phyloP scores from a whole-genome alignment of 2,329 filamentous ascomycete species.

The Scedosporium minutisporum region DNA sequence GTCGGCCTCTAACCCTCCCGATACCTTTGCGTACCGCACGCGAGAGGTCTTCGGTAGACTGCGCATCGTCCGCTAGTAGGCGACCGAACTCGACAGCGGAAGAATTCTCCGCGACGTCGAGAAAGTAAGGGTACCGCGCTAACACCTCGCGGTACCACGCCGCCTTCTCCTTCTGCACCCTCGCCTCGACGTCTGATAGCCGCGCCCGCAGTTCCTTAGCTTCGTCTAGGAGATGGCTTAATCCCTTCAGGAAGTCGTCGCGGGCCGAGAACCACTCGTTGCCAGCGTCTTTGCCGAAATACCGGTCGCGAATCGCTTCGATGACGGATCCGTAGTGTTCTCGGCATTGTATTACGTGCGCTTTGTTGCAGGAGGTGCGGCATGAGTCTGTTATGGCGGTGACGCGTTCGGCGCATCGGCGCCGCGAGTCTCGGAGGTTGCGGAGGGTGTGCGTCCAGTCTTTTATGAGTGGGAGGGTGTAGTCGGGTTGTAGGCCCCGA shows the following conservation, averaged over 20 bases:
- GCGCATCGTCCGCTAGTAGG: conserved; percentile 27
- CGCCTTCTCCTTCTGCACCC: conserved; percentile 40
- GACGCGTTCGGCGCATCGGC: conserved; percentile 30
- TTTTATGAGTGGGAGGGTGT: conserved; percentile 6
- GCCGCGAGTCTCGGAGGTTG: conserved; percentile 8
- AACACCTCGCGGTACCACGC: conserved; percentile 41
- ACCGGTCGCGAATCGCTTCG: conserved; percentile 30
- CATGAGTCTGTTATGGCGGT: conserved; percentile 33
- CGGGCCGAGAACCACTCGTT: conserved; percentile 40
- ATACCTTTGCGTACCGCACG: conserved; percentile 25
- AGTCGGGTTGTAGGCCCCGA: neutral
- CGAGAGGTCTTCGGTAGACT: conserved; percentile 26
- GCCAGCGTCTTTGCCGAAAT: conserved; percentile 8
- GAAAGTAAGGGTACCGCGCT: conserved; percentile 27
- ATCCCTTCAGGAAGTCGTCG: conserved; percentile 36
- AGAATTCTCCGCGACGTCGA: conserved; percentile 20
- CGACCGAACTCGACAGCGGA: conserved; percentile 22
- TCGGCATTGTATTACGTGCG: conserved; percentile 33
- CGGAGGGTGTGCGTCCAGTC: conserved; percentile 11
- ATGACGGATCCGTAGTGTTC: conserved; percentile 39
- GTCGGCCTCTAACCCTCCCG: conserved; percentile 16
- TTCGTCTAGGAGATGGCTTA: conserved; percentile 38
- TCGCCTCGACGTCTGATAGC: conserved; percentile 36
- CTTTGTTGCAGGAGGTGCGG: conserved; percentile 29
- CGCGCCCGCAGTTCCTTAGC: conserved; percentile 33